These are phyloP conservation scores for Alternaria sp. DNA, from an alignment of 2,329 filamentous ascomycete genomes.

Conservation along the genomic window DNA sequence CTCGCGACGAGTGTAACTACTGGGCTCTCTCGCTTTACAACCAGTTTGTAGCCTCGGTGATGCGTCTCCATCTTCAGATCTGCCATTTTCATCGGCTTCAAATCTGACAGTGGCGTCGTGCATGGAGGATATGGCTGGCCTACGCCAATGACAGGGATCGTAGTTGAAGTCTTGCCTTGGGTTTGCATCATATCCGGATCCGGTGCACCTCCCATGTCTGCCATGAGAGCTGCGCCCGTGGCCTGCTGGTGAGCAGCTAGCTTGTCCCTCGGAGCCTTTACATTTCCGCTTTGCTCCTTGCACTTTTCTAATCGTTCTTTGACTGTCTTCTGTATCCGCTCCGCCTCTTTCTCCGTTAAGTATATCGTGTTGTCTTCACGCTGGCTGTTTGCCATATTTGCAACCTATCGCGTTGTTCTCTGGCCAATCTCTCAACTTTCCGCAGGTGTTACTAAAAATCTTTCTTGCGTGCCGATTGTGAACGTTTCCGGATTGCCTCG, in stretches of 20 bases:
- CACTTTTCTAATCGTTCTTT: constrained; percentile 29
- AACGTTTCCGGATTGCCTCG: not conserved
- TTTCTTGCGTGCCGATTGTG: not conserved
- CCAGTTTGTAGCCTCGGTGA: constrained; percentile 51
- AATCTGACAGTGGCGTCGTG: constrained; percentile 18
- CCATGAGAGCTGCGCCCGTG: constrained; percentile 43
- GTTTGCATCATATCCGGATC: constrained; percentile 31
- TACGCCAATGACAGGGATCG: constrained; percentile 33
- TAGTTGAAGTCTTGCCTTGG: constrained; percentile 26
- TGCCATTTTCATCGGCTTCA: constrained; percentile 42
- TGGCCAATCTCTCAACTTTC: not conserved
- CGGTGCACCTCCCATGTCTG: constrained; percentile 41
- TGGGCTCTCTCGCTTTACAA: constrained; percentile 45
- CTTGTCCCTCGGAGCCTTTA: constrained; percentile 32
- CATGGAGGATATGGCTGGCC: constrained; percentile 40
- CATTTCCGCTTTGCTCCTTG: constrained; percentile 25
- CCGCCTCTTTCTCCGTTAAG: constrained; percentile 39
- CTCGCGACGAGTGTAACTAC: constrained; percentile 42
- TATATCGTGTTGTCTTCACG: constrained; percentile 36
- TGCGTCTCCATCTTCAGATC: constrained; percentile 53
- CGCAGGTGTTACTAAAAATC: not conserved
- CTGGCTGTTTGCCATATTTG: constrained; percentile 16
- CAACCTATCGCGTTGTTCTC: not conserved
- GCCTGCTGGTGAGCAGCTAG: constrained; percentile 34
- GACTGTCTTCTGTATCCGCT: constrained; percentile 37